Evolutionary conservation across 257 asterid species (phyloP), one percentile per base, ranked within the genome.

Genomic region (Scutellaria barbata): DNA sequence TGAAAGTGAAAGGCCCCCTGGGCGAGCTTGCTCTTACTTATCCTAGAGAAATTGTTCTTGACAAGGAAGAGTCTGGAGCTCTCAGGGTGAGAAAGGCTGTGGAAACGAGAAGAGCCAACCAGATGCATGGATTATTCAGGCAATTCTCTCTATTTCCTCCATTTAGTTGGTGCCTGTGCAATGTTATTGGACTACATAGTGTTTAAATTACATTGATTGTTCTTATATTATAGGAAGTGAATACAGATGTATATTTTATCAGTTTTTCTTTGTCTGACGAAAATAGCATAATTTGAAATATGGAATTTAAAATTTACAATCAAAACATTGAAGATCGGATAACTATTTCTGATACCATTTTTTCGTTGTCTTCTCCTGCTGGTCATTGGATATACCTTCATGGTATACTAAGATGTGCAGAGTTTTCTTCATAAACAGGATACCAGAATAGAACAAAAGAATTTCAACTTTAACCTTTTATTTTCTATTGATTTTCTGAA

Each of bases 51-150:
- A 81, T 94, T 4, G 37, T 33, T 79, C 76, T 91, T 54, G 90
- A 80, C 53, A 88, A 78, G 84, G 95, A 88, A 48, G 99, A 89
- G 0, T 62, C 88, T n/a, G 96, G 95, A 6, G 5, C 66, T 63
- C 96, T 94, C 51, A 83, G 80, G 79, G 95, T 94, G 82, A 84
- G 73, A 75, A 94, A 88, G 82, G 81, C 92, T 0, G 73, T 79
- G 22, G 99, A 91, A 67, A 89, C 98, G 0, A 85, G 96, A 84
- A 81, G 93, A 78, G 99, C 98, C 50, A 94, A 94, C 77, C 90
- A 94, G 80, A 94, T 94, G 99, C 99, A 94, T 47, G 99, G 99
- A 47, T 83, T 94, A 61, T 94, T 94, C 83, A 89, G 99, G 99
- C 88, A 73, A 40, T n/a, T n/a, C 7, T 51, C 58, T 50, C 55